phyloP scores from a whole-genome alignment of 345 rosid species.

The Populus ilicifolia region DNA sequence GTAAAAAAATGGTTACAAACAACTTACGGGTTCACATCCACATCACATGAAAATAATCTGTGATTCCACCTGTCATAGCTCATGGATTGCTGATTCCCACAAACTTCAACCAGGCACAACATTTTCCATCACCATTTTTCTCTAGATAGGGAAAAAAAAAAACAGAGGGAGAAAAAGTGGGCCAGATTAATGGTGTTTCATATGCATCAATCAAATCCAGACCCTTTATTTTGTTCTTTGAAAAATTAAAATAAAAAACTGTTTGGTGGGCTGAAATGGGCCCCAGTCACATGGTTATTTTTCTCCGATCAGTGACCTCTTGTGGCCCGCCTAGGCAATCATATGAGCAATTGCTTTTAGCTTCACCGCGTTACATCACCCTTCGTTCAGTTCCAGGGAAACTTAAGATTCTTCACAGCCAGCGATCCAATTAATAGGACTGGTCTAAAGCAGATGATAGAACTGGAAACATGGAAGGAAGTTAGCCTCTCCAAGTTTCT shows the following conservation, averaged over 20 bases:
- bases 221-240: background rate
- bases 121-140: background rate
- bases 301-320: background rate
- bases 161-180: background rate
- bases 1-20: no score
- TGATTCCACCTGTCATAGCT: background rate
- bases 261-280: background rate
- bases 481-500: background rate
- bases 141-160: fast-evolving
- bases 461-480: background rate
- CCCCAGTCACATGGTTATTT: background rate
- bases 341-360: background rate
- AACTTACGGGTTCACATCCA: background rate
- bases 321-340: background rate
- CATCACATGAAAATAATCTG: background rate
- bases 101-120: background rate
- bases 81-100: background rate
- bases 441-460: background rate
- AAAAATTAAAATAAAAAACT: background rate
- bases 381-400: background rate
- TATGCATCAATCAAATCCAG: background rate
- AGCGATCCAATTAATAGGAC: background rate
- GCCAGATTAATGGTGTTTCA: background rate
- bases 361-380: background rate
- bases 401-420: background rate